Base-by-base conservation (phyloP, 768 basidiomycete genomes). In the Pisolithus tinctorius region DNA sequence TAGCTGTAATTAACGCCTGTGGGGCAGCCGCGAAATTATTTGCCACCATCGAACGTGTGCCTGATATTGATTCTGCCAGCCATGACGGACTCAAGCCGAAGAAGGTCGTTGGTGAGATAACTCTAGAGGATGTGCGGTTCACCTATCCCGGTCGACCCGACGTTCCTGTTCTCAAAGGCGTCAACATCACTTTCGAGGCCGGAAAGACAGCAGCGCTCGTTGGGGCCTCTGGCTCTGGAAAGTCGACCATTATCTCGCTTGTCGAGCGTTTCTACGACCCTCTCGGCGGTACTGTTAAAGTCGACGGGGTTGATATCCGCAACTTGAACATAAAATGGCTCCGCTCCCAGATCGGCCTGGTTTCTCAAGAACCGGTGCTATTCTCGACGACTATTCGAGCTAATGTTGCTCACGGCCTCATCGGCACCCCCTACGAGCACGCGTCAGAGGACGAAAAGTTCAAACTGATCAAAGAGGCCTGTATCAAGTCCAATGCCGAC, bases 211-310 rank as follows among this genome's bases (percentile, higher is more conserved):
- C 81, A 10, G 87, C 88, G 8, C 74, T 90, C 27, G 87, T 89
- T 45, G 87, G 88, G 46, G 86, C 88, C 10, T 86, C 83, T 38
- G 88, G 87, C 6, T 86, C 84, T 4, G 87, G 87, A 10, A 88
- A 88, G 60, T 86, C 84, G 1, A 89, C 88, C 5, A 69, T 90
- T 48, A 76, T 93, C 29, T 78, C 83, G 20, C 78, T 93, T 13
- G 81, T 92, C 39, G 91, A 93, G 65, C 80, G 92, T 4, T 95
- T 93, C 73, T 94, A 94, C 61, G 92, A 95, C 61, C 88, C 92
- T 2, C 66, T 74, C 0, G 66, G 69, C 1, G 93, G 92, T 16
- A 58, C 62, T 13, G 80, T 93, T 62, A 81, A 77, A 54, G 73
- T 92, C 5, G 93, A 95, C 52, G 89, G 91, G 6, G 61, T 76